Conservation (phyloP, 345 rosid species). For the Noccaea bulbosa region DNA sequence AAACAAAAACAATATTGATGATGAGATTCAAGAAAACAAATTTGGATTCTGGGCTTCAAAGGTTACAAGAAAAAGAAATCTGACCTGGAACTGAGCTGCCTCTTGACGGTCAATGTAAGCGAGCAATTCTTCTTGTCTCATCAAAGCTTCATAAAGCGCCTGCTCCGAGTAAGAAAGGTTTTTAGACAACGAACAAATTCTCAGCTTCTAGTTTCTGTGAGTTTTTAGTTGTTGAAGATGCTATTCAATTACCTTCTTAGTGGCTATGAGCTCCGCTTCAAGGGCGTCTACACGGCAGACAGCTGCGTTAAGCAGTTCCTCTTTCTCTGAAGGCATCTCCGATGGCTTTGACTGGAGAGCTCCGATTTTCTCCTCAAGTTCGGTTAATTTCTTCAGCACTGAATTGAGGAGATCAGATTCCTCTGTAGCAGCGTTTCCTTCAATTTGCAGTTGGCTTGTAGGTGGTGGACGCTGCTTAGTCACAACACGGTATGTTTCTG, state of each 20-base stretch:
- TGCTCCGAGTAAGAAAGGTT: slow-evolving; percentile 35
- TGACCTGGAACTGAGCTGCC: slow-evolving; percentile 71
- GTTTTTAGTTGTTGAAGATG: slow-evolving; percentile 5
- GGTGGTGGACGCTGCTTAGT: slow-evolving; percentile 55
- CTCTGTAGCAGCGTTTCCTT: slow-evolving; percentile 47
- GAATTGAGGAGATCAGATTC: slow-evolving; percentile 60
- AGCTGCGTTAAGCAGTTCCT: slow-evolving; percentile 91
- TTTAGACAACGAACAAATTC: slow-evolving; percentile 16
- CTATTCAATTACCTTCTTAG: slow-evolving; percentile 73
- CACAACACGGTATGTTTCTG: slow-evolving; percentile 49
- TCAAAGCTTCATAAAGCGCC: slow-evolving; percentile 93
- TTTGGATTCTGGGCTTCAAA: neutral
- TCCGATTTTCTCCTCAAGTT: slow-evolving; percentile 87
- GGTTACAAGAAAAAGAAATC: slow-evolving; percentile 1
- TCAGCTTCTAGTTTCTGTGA: neutral
- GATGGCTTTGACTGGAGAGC: slow-evolving; percentile 86
- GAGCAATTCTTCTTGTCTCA: slow-evolving; percentile 95
- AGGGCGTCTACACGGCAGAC: slow-evolving; percentile 97
- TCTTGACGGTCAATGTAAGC: slow-evolving; percentile 93
- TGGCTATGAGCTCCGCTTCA: slow-evolving; percentile 98
- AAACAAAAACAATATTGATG: slow-evolving; percentile 23
- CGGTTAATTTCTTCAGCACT: slow-evolving; percentile 80
- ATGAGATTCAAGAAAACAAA: slow-evolving; percentile 1
- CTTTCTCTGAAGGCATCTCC: slow-evolving; percentile 98
- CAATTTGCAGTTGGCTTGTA: slow-evolving; percentile 38